Conservation (phyloP, 2,329 filamentous ascomycete species). For the Penicillium paneum region DNA sequence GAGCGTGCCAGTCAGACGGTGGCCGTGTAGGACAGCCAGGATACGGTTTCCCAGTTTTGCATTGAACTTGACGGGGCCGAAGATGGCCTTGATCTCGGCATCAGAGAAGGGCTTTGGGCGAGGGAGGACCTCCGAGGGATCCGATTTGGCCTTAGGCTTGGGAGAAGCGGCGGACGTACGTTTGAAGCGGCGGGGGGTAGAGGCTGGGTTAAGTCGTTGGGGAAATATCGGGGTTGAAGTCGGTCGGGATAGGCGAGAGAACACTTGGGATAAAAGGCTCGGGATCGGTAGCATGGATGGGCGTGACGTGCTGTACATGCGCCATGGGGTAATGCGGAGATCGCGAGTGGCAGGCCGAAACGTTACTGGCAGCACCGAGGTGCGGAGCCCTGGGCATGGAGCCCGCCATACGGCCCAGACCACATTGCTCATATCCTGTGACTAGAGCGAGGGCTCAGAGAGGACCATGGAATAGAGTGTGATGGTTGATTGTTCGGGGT, state of each 20-base stretch:
- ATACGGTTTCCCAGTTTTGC: constrained; percentile 37
- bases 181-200: constrained; percentile 17
- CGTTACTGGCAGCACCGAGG: constrained; percentile 21
- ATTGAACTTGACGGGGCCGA: constrained; percentile 32
- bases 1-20: constrained; percentile 45
- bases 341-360: constrained; percentile 21
- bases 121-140: constrained; percentile 15
- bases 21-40: constrained; percentile 42
- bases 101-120: constrained; percentile 32
- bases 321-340: constrained; percentile 24
- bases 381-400: constrained; percentile 37
- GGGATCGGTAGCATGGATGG: constrained; percentile 6
- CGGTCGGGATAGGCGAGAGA: background rate
- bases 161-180: constrained; percentile 20
- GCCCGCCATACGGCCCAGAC: constrained; percentile 42
- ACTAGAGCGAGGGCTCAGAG: constrained; percentile 6
- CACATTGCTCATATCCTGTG: constrained; percentile 44
- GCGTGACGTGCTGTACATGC: constrained; percentile 16
- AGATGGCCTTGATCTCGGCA: constrained; percentile 35
- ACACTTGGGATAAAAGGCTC: background rate
- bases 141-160: constrained; percentile 1
- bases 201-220: background rate
- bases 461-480: background rate
- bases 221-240: background rate
- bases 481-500: constrained; percentile 6